phyloP scores from a whole-genome alignment of 2,329 filamentous ascomycete species.

The Verticillium zaregamsianum region DNA sequence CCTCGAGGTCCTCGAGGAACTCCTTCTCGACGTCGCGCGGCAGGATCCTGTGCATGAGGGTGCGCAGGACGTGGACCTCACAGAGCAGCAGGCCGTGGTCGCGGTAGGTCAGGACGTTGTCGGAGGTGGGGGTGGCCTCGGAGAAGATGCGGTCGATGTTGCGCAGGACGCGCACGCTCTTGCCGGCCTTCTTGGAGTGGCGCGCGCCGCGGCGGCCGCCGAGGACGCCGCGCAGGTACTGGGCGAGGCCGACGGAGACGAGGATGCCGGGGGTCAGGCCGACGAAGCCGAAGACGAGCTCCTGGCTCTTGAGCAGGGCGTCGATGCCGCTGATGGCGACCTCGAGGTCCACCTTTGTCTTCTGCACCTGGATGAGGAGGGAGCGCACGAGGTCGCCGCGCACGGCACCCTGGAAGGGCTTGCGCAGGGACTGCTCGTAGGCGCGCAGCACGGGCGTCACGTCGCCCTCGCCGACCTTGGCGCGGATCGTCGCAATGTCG shows the following conservation, averaged over 20 bases:
- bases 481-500: conserved; percentile 70
- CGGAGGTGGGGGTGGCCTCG: conserved; percentile 63
- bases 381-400: conserved; percentile 84
- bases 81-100: conserved; percentile 88
- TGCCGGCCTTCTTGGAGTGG: conserved; percentile 60
- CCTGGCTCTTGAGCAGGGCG: conserved; percentile 88
- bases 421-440: conserved; percentile 84
- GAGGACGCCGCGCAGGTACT: conserved; percentile 67
- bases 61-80: conserved; percentile 80
- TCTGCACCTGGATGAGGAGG: conserved; percentile 93
- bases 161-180: conserved; percentile 72
- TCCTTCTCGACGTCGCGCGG: conserved; percentile 74
- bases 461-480: conserved; percentile 85
- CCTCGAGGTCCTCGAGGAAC: conserved; percentile 83
- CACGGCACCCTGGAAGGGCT: conserved; percentile 76
- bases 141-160: conserved; percentile 82
- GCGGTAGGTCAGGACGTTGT: conserved; percentile 79
- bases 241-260: conserved; percentile 69
- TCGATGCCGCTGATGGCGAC: conserved; percentile 96
- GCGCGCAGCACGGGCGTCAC: conserved; percentile 86
- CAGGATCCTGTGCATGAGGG: conserved; percentile 62
- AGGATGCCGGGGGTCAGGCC: conserved; percentile 91
- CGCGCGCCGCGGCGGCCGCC: conserved; percentile 66
- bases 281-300: conserved; percentile 96
- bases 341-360: conserved; percentile 97